Evolutionary conservation across 495 filamentous ascomycete species (phyloP), one percentile per base, ranked within the genome.

Genomic region (Viridothelium virens): DNA sequence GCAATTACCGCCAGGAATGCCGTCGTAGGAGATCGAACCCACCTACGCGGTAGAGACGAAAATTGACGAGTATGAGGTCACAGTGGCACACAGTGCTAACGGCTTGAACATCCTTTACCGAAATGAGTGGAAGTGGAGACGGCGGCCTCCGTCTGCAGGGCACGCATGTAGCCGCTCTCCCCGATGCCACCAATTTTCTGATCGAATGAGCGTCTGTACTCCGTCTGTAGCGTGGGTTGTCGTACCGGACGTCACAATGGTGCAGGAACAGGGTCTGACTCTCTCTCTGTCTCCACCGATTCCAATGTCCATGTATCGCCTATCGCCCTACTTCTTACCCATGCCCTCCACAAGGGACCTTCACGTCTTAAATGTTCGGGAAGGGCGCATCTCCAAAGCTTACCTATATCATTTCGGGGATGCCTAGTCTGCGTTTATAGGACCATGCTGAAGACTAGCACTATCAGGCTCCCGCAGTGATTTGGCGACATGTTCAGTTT

Each of bases 121-220:
- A 44, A 44, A 44, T 7, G 41, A 44, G 41, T 7, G 7, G 41
- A 14, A 44, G 14, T 7, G 14, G 41, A 44, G 41, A 7, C 7
- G 41, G 41, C 41, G 41, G 6, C 7, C 41, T 14, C 31, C 14
- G 31, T 18, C 25, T 11, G 4, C 7, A 34, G 33, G 53, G 7
- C 11, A 36, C 14, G 25, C 31, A 59, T 34, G 31, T 36, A 59
- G 53, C 53, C 53, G 53, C 31, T 11, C 53, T 59, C 53, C 53
- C 53, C 53, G 53, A 59, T 31, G 53, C 53, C 31, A 59, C 53
- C 53, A 36, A 59, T 59, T 6, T 3, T 36, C 36, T 59, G 18
- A 36, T 59, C 53, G 31, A 36, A 59, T 59, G 5, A 59, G 18
- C 7, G 7, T 10, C 5, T 53, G 48, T 16, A 53, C 25, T 18